Base-by-base conservation (phyloP, 768 basidiomycete genomes). In the Amanita rubescens region DNA sequence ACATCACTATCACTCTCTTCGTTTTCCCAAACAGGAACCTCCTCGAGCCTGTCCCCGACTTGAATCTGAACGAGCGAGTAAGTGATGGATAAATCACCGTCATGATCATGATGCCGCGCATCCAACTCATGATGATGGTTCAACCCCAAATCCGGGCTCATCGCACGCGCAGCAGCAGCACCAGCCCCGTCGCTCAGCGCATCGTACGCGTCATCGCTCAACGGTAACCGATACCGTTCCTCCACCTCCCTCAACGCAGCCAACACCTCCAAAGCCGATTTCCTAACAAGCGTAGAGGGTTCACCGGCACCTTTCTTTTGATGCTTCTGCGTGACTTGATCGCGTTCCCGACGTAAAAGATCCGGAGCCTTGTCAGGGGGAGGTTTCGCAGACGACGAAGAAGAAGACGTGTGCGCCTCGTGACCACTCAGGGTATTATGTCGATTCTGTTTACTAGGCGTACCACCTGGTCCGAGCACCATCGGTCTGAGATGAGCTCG, bases 171-270 rank as follows among this genome's bases (percentile, higher is more conserved):
- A 5, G 73, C 79, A 33, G 80, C 75, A 5, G 73, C 79, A 33
- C 76, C 27, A 3, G 73, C 79, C 33, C 76, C 83, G 49, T 90
- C 89, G 58, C 85, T 87, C 66, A 85, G 81, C 8, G 78, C 84
- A 61, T 91, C 89, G 60, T 90, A 91, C n/a, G 81, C 87, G 41
- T 90, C 87, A 63, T 92, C 87, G 15, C 76, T 80, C 6, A 90
- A 72, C 4, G 90, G 87, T 3, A 94, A 65, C 3, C 95, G 79
- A 35, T 80, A 80, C 8, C 70, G 69, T 63, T 94, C 91, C 65
- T 97, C 95, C 17, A 97, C 69, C 27, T 81, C 82, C 34, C 91
- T 78, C 38, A 98, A 77, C 35, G 81, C 75, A 5, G 85, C 77
- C 27, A 98, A 79, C 0, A 96, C 88, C 56, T 94, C 93, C 49